Evolutionary conservation across 2,329 filamentous ascomycete genomes (phyloP).

Genomic region (Fusarium redolens): DNA sequence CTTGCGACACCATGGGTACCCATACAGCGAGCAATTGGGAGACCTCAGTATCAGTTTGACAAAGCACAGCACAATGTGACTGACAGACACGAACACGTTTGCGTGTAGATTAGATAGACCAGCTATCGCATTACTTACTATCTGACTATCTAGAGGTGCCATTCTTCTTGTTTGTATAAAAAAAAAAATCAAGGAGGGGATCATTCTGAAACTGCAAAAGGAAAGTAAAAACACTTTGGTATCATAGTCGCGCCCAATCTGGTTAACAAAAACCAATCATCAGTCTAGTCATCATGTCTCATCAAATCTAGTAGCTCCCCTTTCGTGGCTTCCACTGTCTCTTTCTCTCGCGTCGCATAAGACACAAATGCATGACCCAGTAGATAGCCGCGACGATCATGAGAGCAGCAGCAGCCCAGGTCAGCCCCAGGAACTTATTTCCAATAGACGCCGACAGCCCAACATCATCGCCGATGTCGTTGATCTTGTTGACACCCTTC

Average conservation of each 20-base stretch:
- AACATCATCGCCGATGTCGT: constrained; percentile 56
- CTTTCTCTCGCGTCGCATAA: constrained; percentile 45
- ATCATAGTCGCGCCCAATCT: constrained; percentile 31
- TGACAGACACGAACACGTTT: not conserved
- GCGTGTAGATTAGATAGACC: constrained; percentile 18
- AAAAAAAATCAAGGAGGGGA: not conserved
- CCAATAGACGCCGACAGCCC: constrained; percentile 59
- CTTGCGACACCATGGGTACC: not conserved
- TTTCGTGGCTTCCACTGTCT: constrained; percentile 44
- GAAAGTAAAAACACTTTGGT: constrained; percentile 33
- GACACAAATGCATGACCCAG: constrained; percentile 54
- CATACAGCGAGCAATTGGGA: not conserved
- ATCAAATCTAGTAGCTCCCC: constrained; percentile 42
- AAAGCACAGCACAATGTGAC: too few species aligned
- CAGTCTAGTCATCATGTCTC: constrained; percentile 25
- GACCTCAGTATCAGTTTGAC: not conserved
- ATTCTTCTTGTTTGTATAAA: constrained; percentile 10
- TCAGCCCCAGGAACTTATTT: constrained; percentile 57
- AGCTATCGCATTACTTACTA: constrained; percentile 40
- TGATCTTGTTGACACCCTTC: constrained; percentile 56
- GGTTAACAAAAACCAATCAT: constrained; percentile 11
- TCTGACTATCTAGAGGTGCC: constrained; percentile 9
- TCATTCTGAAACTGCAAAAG: constrained; percentile 13
- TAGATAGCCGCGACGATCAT: constrained; percentile 55
- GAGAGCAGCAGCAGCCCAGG: constrained; percentile 60